Percentiles rank a stretch among this genome's conserved stretches.
Evolutionary conservation across 495 filamentous ascomycete genomes (phyloP).

Genomic region (Tuber brumale): DNA sequence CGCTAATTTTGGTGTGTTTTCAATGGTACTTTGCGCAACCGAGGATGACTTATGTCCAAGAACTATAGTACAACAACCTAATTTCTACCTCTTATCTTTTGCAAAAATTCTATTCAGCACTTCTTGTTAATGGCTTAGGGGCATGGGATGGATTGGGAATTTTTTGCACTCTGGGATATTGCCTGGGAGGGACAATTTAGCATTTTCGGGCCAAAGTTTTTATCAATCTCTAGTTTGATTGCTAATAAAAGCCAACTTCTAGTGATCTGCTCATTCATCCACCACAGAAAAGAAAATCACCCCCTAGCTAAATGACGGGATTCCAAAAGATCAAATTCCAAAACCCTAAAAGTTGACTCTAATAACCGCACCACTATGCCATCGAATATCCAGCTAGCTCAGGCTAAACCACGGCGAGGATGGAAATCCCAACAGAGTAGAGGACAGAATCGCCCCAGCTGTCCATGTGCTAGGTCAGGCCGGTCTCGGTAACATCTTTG

Average conservation of each 20-base stretch:
- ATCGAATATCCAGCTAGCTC: neutral
- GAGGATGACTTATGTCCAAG: no score
- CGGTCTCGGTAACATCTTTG: neutral
- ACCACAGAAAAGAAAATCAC: no score
- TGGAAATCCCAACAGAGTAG: neutral
- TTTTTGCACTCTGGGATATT: neutral
- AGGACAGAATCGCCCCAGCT: conserved; percentile 1
- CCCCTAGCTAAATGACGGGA: neutral
- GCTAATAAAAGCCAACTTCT: neutral
- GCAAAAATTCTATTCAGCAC: no score
- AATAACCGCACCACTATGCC: neutral
- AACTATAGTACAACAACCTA: no score
- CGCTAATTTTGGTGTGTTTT: no score
- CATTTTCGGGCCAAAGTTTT: neutral
- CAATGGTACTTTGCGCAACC: no score
- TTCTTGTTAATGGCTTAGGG: no score
- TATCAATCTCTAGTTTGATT: neutral
- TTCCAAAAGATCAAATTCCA: neutral
- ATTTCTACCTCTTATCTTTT: no score
- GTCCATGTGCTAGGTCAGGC: conserved; percentile 10
- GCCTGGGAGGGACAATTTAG: neutral
- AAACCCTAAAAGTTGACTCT: neutral
- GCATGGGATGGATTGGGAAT: no score
- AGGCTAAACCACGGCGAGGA: conserved; percentile 2
- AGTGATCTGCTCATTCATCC: neutral